phyloP scores from a whole-genome alignment of 768 basidiomycete genomes.

The Tylopilus plumbeoviolaceoides region DNA sequence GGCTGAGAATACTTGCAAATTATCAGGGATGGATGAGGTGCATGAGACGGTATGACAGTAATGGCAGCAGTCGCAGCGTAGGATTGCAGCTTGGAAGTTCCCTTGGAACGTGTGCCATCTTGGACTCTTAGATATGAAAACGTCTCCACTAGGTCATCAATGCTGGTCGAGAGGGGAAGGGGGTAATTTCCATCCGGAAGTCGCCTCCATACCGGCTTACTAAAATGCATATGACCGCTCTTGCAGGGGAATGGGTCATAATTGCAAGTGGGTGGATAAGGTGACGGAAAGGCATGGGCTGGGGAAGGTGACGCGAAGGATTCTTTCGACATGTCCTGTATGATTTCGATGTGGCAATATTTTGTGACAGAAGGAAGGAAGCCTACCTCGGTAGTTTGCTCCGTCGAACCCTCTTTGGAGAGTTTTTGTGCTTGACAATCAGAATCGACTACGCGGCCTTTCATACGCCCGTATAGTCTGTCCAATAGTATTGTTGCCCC shows the following conservation, averaged over 20 bases:
- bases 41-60: conserved; percentile 12
- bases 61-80: conserved; percentile 16
- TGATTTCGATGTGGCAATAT: no score
- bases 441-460: no score
- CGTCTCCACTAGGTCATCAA: conserved; percentile 8
- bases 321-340: not conserved
- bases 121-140: conserved; percentile 16
- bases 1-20: not conserved
- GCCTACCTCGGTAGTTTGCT: no score
- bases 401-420: no score
- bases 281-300: conserved; percentile 12
- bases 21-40: conserved; percentile 18
- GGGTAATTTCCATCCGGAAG: not conserved
- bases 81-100: not conserved
- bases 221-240: not conserved
- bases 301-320: conserved; percentile 1
- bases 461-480: no score
- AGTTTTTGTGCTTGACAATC: no score
- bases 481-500: not conserved
- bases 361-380: no score
- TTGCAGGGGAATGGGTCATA: conserved; percentile 21
- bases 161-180: not conserved
- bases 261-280: conserved; percentile 12
- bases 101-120: conserved; percentile 5
- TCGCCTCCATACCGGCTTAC: conserved; percentile 7